Base-by-base conservation (phyloP, 805 yeast species). In the Metschnikowia vanudenii region DNA sequence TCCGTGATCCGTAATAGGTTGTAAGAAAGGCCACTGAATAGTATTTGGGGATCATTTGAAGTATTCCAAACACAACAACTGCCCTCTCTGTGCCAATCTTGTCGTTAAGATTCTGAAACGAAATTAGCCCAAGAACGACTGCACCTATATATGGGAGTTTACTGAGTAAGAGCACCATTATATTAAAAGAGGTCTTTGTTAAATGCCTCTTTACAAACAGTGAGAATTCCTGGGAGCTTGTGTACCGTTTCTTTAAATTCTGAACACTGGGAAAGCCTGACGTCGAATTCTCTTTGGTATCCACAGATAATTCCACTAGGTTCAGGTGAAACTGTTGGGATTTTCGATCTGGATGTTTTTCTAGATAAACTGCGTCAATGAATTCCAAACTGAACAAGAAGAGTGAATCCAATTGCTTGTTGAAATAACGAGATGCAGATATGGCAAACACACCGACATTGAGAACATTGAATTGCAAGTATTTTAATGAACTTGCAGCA, bases 61-160 rank as follows among this genome's bases (percentile, higher is more conserved):
- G 55, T 0, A 70, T 58, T 2, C 62, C 46, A 37, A 73, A 69
- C 3, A 79, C 59, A 1, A 59, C 45, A 3, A 66, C 45, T 0
- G 84, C 74, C 7, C 78, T 64, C 3, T 72, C 54, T 0, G 78
- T 61, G 1, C 85, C 85, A 16, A 78, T 63, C 18, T 69, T 68
- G 36, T 62, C 65, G 52, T 73, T 62, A 46, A 80, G 69, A 5
- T 67, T 65, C 46, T 67, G 68, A 53, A 78, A 76, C 3, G 81
- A 67, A 11, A 68, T 57, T 0, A 68, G 45, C 1, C 80, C 76
- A 13, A 78, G 56, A 3, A 74, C 63, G 16, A 75, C 47, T 3
- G 63, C 45, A 1, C 81, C 81, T 13, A 75, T 46, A 19, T 62
- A 58, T 1, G 84, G 81, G 6, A 73, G 45, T 44, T 59, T 57